Base-by-base conservation (phyloP, 371 early-diverging fungal genomes). In the Actinomortierella wolfii region DNA sequence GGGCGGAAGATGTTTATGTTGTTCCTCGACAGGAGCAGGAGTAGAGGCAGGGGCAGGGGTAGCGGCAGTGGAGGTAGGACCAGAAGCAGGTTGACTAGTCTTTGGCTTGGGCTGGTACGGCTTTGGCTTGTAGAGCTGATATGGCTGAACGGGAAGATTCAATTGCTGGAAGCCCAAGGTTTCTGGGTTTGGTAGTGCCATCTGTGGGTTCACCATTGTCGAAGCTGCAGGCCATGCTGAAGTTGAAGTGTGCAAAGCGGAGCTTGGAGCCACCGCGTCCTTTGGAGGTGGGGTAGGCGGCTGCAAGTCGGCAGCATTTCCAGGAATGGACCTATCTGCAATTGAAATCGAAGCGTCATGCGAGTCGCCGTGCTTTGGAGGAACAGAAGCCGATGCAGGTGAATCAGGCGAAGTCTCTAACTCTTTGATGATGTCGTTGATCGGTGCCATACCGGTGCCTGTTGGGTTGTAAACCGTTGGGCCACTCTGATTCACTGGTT, bases 81-180 rank as follows among this genome's bases (percentile, higher is more conserved):
- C 21, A 61, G 17, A 60, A 28, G 17, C 61, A 65, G 41, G 34
- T 11, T 6, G 34, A 11, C 7, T 6, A 4, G 11, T 34, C 34
- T 34, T 34, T 34, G 34, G 34, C 34, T 34, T 34, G 34, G 71
- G 55, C n/a, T 51, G 28, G 54, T 65, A 65, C 1, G 71, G 71
- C 48, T 71, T 71, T 28, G 71, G 71, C 54, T 71, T 61, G 28
- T 71, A 71, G 24, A 71, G 23, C 48, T 71, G 71, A 29, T 71
- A 71, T 0, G 71, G 56, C 20, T 65, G 65, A 7, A 61, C 71
- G 9, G 71, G 71, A 59, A 71, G 57, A 11, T 57, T 46, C 24
- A 63, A 20, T 2, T 44, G 56, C 29, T 63, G 70, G 24, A 34
- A 34, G 34, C 34, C 34, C 34, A 34, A 34, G 4, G 34, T 4